Percentiles rank a stretch among this genome's conserved stretches.
Conservation (phyloP, 2,329 filamentous ascomycete genomes). For the Ascochyta lentis region DNA sequence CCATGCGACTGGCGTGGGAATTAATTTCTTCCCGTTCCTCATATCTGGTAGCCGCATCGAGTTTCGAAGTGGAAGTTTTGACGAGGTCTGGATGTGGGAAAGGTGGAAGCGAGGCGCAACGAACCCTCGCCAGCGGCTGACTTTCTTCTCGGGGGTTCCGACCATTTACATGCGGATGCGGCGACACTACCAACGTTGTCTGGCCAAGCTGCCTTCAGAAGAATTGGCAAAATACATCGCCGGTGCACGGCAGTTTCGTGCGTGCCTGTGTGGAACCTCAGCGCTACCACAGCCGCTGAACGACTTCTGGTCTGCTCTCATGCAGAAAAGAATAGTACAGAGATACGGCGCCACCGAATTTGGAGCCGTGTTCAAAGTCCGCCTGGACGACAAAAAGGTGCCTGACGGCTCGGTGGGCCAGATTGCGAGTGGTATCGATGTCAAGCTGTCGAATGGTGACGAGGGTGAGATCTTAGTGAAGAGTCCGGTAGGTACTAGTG, state of each 20-base stretch:
- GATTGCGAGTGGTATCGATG: slow-evolving; percentile 48
- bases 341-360: slow-evolving; percentile 56
- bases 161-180: slow-evolving; percentile 49
- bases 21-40: slow-evolving; percentile 47
- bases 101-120: slow-evolving; percentile 41
- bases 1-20: slow-evolving; percentile 46
- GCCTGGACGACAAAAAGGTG: slow-evolving; percentile 37
- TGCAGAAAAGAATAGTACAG: slow-evolving; percentile 53
- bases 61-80: slow-evolving; percentile 46
- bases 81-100: slow-evolving; percentile 46
- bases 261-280: slow-evolving; percentile 56
- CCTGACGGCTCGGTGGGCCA: slow-evolving; percentile 47
- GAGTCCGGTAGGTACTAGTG: slow-evolving; percentile 34
- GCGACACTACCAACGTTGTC: slow-evolving; percentile 44
- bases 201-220: slow-evolving; percentile 39
- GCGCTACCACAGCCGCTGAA: slow-evolving; percentile 58
- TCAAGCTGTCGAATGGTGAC: slow-evolving; percentile 53
- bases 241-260: slow-evolving; percentile 52
- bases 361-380: slow-evolving; percentile 53
- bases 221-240: slow-evolving; percentile 50
- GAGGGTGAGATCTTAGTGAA: slow-evolving; percentile 57
- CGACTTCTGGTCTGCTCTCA: slow-evolving; percentile 58
- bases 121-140: slow-evolving; percentile 31
- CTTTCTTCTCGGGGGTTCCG: slow-evolving; percentile 47
- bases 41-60: slow-evolving; percentile 43